These are phyloP conservation scores for Didymella arachidicola DNA, from an alignment of 2,329 filamentous ascomycete genomes.

Conservation along the genomic window DNA sequence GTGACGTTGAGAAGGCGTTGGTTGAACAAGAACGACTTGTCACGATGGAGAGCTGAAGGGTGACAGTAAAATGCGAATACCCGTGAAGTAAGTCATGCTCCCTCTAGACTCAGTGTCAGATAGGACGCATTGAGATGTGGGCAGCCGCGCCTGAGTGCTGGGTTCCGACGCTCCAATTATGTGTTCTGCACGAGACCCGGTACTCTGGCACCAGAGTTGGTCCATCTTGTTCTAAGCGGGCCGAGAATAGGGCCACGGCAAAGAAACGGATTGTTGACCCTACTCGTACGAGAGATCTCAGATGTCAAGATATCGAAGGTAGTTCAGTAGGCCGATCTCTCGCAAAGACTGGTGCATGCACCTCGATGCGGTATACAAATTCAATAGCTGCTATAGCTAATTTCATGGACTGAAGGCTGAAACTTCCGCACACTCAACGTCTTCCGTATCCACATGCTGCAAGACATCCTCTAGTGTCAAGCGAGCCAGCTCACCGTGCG, in stretches of 20 bases:
- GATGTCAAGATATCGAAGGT: background rate
- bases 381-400: conserved; percentile 8
- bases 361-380: conserved; percentile 2
- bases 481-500: conserved; percentile 24
- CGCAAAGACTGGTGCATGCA: conserved; percentile 2
- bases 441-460: conserved; percentile 23
- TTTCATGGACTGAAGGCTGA: conserved; percentile 4
- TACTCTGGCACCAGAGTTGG: conserved; percentile 21
- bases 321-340: conserved; percentile 1
- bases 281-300: background rate
- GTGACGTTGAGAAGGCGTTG: background rate
- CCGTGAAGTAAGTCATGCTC: conserved; percentile 33
- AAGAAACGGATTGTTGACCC: conserved; percentile 12
- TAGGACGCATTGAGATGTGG: conserved; percentile 27
- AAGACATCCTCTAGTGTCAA: conserved; percentile 24
- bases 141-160: conserved; percentile 26
- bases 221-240: conserved; percentile 22
- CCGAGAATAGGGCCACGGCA: conserved; percentile 21
- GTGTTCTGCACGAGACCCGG: conserved; percentile 26
- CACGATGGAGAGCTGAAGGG: conserved; percentile 15
- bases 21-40: conserved; percentile 19
- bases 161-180: conserved; percentile 29
- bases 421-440: conserved; percentile 8
- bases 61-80: conserved; percentile 27
- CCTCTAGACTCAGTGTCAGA: conserved; percentile 22